These are phyloP conservation scores for Adansonia madagascariensis DNA, from an alignment of 441 rosid genomes.

Conservation along the genomic window DNA sequence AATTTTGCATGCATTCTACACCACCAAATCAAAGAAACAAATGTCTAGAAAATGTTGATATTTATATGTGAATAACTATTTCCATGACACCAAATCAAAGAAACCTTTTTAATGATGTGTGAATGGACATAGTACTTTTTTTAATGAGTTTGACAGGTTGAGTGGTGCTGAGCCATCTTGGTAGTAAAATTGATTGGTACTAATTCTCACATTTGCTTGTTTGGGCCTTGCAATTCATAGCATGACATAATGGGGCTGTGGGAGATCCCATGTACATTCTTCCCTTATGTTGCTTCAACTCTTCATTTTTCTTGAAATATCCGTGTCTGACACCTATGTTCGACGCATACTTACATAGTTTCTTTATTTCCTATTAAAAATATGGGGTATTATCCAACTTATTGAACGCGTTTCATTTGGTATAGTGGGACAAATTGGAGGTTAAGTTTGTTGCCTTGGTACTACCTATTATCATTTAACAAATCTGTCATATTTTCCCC, in stretches of 20 bases:
- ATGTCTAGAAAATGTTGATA: background rate
- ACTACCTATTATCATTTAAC: background rate
- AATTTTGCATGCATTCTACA: background rate
- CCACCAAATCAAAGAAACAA: background rate
- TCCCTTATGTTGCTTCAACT: too few relatives aligned
- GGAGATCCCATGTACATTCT: background rate
- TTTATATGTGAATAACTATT: background rate
- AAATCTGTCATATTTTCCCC: background rate
- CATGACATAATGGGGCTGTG: background rate
- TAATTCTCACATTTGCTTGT: background rate
- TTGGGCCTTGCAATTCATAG: background rate
- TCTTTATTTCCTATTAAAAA: conserved; percentile 1
- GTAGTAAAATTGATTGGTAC: background rate
- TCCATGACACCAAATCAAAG: background rate
- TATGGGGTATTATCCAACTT: background rate
- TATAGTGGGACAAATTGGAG: background rate
- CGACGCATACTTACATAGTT: too few relatives aligned
- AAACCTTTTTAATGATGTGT: background rate
- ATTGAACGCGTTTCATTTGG: background rate
- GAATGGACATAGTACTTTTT: background rate
- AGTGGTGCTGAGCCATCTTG: background rate
- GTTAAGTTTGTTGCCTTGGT: background rate
- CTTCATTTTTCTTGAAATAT: too few relatives aligned
- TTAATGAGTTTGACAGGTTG: too few relatives aligned
- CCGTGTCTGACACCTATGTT: too few relatives aligned